These are phyloP conservation scores for Penicillium sp. DNA, from an alignment of 2,329 filamentous ascomycete species.

Conservation along the genomic window DNA sequence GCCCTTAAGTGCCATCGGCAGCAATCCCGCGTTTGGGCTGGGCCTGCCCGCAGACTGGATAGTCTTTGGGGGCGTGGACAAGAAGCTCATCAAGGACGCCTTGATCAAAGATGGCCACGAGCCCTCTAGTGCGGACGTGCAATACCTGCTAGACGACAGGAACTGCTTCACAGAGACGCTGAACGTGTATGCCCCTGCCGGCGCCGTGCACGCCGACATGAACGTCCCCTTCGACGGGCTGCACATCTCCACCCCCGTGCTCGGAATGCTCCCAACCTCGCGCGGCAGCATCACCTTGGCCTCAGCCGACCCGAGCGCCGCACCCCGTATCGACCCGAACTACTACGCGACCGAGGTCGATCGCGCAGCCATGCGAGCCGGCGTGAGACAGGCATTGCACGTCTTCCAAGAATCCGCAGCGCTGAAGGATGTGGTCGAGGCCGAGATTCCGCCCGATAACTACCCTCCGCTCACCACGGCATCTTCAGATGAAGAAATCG, in stretches of 20 bases:
- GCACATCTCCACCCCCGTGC: conserved; percentile 22
- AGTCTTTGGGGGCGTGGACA: conserved; percentile 12
- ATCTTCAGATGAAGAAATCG: conserved; percentile 4
- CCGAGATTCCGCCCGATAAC: conserved; percentile 14
- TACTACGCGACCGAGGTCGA: conserved; percentile 31
- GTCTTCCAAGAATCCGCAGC: conserved; percentile 15
- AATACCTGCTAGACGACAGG: conserved; percentile 3
- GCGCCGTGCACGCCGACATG: conserved; percentile 9
- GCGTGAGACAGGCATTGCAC: conserved; percentile 15
- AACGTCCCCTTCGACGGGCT: conserved; percentile 23
- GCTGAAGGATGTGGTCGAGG: conserved; percentile 15
- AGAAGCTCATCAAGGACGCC: conserved; percentile 3
- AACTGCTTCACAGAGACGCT: conserved; percentile 20
- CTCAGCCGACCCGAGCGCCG: conserved; percentile 12
- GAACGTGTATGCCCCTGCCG: conserved; percentile 25
- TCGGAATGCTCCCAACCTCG: conserved; percentile 23
- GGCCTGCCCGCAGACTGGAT: conserved; percentile 42
- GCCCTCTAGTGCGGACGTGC: background rate
- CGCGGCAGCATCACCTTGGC: conserved; percentile 20
- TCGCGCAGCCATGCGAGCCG: conserved; percentile 15
- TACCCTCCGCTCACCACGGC: background rate
- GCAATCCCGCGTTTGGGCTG: conserved; percentile 36
- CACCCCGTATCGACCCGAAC: conserved; percentile 31
- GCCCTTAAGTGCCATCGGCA: conserved; percentile 37
- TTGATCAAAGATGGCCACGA: conserved; percentile 5